Percentiles rank a stretch among this genome's conserved stretches.
phyloP scores from a whole-genome alignment of 1,284 basidiomycete genomes.

The Termitomyces sp. region DNA sequence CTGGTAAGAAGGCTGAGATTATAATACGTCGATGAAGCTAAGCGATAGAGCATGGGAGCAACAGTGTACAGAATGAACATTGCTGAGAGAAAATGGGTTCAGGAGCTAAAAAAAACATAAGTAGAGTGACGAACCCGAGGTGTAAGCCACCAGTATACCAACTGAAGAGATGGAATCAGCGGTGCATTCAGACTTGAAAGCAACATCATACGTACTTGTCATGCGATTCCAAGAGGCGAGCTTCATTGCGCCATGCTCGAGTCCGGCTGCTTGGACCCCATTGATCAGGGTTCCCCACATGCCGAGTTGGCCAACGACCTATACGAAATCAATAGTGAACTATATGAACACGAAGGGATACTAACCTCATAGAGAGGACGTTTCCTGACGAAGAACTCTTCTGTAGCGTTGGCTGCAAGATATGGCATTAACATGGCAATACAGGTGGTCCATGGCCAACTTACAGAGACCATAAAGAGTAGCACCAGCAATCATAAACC shows the following conservation, averaged over 20 bases:
- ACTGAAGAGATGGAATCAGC: constrained; percentile 32
- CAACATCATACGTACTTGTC: constrained; percentile 43
- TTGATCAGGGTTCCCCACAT: constrained; percentile 81
- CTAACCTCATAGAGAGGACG: constrained; percentile 72
- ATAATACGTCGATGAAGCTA: constrained; percentile 79
- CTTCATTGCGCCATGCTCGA: constrained; percentile 68
- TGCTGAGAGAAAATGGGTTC: constrained; percentile 31
- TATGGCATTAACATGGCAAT: background rate
- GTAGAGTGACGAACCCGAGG: constrained; percentile 37
- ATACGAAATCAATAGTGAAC: background rate
- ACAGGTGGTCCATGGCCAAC: constrained; percentile 23
- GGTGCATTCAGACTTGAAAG: background rate
- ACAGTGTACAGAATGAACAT: constrained; percentile 83
- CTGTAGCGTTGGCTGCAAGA: constrained; percentile 73
- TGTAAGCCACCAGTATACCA: constrained; percentile 73
- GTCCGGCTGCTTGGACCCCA: constrained; percentile 66
- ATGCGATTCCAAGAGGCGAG: constrained; percentile 65
- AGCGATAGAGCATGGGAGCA: constrained; percentile 78
- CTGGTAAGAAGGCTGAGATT: constrained; percentile 79
- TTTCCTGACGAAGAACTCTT: constrained; percentile 79
- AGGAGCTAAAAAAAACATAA: background rate
- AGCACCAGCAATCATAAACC: constrained; percentile 81
- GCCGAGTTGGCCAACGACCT: constrained; percentile 79
- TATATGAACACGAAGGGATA: background rate
- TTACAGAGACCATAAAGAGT: constrained; percentile 80